These are phyloP conservation scores for Lyophyllum decastes DNA, from an alignment of 768 basidiomycete species.

Conservation along the genomic window DNA sequence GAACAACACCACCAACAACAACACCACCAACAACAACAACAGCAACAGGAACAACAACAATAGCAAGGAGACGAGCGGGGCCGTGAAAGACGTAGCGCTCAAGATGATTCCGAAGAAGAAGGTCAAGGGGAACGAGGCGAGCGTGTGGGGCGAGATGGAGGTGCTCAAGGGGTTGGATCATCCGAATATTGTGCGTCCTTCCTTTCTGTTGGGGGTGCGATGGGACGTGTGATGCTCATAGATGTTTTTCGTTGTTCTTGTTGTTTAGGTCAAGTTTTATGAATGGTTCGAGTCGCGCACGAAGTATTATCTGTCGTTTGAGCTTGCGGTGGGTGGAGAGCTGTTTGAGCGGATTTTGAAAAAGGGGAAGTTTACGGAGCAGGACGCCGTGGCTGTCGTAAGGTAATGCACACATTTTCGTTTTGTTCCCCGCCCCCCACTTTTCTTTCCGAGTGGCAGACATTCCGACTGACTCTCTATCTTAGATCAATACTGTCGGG, in stretches of 20 bases:
- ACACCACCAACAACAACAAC: slow-evolving; percentile 3
- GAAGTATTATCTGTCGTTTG: slow-evolving; percentile 95
- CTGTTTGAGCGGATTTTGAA: slow-evolving; percentile 87
- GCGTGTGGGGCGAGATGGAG: slow-evolving; percentile 93
- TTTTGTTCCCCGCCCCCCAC: neutral
- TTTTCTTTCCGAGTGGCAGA: too few relatives aligned
- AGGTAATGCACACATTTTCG: slow-evolving; percentile 47
- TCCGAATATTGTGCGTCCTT: slow-evolving; percentile 76
- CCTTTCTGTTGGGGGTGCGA: too few relatives aligned
- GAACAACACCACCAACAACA: neutral
- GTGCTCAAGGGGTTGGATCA: slow-evolving; percentile 89
- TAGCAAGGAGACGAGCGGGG: slow-evolving; percentile 24
- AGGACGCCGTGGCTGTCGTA: slow-evolving; percentile 80
- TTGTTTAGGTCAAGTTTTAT: slow-evolving; percentile 87
- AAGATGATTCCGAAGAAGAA: slow-evolving; percentile 96
- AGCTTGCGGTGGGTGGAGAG: slow-evolving; percentile 93
- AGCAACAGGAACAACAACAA: slow-evolving; percentile 5
- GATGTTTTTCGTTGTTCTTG: too few relatives aligned
- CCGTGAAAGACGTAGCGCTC: slow-evolving; percentile 75
- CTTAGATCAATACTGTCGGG: slow-evolving; percentile 79
- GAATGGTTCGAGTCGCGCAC: slow-evolving; percentile 95
- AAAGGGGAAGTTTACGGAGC: slow-evolving; percentile 91
- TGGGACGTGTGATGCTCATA: too few relatives aligned
- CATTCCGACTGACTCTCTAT: too few relatives aligned
- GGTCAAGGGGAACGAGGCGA: slow-evolving; percentile 86